phyloP scores from a whole-genome alignment of 176 grass and related monocot species.

The Bolboschoenus planiculmis region DNA sequence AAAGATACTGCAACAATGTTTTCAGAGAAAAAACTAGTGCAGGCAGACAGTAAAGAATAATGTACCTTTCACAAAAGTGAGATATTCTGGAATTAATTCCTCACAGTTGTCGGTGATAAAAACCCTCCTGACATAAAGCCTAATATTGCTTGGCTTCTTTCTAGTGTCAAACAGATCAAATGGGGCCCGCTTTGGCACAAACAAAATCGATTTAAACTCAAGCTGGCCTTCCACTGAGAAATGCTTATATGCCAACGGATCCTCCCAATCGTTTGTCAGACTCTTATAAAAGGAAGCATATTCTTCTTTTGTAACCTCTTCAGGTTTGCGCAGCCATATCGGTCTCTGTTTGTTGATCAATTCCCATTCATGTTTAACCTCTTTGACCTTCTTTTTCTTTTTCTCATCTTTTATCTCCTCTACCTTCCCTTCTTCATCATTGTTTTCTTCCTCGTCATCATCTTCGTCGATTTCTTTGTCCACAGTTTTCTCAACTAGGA shows the following conservation, averaged over 20 bases:
- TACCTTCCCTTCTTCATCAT: slow-evolving; percentile 30
- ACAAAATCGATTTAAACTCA: slow-evolving; percentile 37
- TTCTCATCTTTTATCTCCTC: slow-evolving; percentile 34
- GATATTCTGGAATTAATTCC: slow-evolving; percentile 35
- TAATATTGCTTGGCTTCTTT: slow-evolving; percentile 36
- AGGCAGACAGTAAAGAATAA: not conserved
- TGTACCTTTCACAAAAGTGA: slow-evolving; percentile 31
- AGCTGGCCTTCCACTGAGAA: slow-evolving; percentile 43
- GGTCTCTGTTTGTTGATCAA: slow-evolving; percentile 43
- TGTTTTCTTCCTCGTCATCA: slow-evolving; percentile 22
- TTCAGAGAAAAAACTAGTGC: not conserved
- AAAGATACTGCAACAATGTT: not conserved
- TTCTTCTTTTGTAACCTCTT: slow-evolving; percentile 38
- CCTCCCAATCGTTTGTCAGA: slow-evolving; percentile 42
- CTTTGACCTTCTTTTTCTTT: slow-evolving; percentile 31
- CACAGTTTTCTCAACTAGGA: slow-evolving; percentile 22
- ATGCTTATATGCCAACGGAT: slow-evolving; percentile 35
- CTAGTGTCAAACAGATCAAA: slow-evolving; percentile 40
- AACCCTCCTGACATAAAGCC: slow-evolving; percentile 35
- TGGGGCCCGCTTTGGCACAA: slow-evolving; percentile 30
- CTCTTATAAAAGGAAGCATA: slow-evolving; percentile 40
- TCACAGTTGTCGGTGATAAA: slow-evolving; percentile 42
- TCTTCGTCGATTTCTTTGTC: slow-evolving; percentile 33
- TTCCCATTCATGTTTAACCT: slow-evolving; percentile 32
- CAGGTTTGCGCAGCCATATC: slow-evolving; percentile 36